A percentile compares a stretch with the other conserved stretches of the same genome.
Conservation (phyloP, 2,329 filamentous ascomycete genomes). For the Trichoderma asperellum region DNA sequence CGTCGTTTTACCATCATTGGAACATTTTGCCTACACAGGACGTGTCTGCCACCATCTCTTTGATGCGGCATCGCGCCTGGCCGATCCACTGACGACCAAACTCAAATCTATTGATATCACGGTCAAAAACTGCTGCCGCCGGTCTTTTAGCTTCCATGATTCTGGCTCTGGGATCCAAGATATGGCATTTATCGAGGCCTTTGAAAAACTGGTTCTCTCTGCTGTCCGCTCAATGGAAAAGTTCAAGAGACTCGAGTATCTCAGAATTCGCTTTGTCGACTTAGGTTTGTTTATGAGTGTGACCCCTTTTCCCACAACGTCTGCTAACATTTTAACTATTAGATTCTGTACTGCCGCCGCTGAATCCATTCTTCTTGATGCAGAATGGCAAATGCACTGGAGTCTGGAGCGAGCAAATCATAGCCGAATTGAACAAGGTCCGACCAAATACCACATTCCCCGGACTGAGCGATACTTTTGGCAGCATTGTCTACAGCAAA, state of each 20-base stretch:
- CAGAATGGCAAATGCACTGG: slow-evolving; percentile 65
- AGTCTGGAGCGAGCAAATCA: slow-evolving; percentile 72
- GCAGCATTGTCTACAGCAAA: slow-evolving; percentile 61
- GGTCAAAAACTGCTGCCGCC: slow-evolving; percentile 74
- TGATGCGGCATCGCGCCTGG: slow-evolving; percentile 56
- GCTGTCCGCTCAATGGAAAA: slow-evolving; percentile 63
- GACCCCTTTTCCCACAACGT: background rate
- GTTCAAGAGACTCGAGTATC: slow-evolving; percentile 62
- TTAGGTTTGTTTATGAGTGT: slow-evolving; percentile 53
- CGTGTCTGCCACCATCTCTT: slow-evolving; percentile 73
- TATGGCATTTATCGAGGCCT: slow-evolving; percentile 71
- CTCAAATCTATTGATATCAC: slow-evolving; percentile 72
- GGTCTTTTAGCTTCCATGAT: slow-evolving; percentile 59
- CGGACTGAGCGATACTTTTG: slow-evolving; percentile 67
- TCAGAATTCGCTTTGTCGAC: slow-evolving; percentile 76
- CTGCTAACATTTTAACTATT: background rate
- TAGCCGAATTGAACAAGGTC: slow-evolving; percentile 61
- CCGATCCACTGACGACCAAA: slow-evolving; percentile 52
- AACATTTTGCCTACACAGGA: slow-evolving; percentile 73
- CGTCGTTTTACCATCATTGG: slow-evolving; percentile 61
- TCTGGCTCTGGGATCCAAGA: slow-evolving; percentile 72
- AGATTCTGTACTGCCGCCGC: slow-evolving; percentile 71
- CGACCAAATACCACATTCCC: slow-evolving; percentile 63
- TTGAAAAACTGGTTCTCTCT: slow-evolving; percentile 69
- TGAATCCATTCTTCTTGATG: slow-evolving; percentile 75